Evolutionary conservation across 768 basidiomycete genomes (phyloP).

Genomic region (Trametes cingulata): DNA sequence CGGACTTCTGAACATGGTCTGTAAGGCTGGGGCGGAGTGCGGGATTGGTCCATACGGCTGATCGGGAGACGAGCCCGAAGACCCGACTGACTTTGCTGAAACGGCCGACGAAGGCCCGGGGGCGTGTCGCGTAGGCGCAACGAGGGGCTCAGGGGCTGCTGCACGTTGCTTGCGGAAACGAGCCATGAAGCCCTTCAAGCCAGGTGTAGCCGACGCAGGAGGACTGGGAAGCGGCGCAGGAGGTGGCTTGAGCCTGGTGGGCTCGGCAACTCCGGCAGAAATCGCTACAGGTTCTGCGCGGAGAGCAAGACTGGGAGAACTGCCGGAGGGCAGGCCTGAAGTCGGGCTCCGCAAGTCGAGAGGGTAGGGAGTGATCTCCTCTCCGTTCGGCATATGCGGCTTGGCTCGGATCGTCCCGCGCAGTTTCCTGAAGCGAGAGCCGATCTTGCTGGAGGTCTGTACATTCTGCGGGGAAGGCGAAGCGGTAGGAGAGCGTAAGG

Average conservation of each 20-base stretch:
- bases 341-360: constrained; percentile 43
- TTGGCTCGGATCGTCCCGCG: constrained; percentile 66
- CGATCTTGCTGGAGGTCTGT: constrained; percentile 47
- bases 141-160: constrained; percentile 18
- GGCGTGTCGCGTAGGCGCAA: not conserved
- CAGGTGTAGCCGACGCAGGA: constrained; percentile 72
- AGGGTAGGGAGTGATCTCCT: constrained; percentile 49
- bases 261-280: constrained; percentile 51
- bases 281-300: constrained; percentile 23
- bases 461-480: constrained; percentile 25
- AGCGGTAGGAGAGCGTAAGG: constrained; percentile 27
- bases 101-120: constrained; percentile 13
- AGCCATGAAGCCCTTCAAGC: constrained; percentile 79
- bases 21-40: constrained; percentile 29
- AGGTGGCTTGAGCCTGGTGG: constrained; percentile 53
- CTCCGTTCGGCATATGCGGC: constrained; percentile 46
- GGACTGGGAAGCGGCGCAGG: constrained; percentile 47
- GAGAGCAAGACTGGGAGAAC: constrained; percentile 36
- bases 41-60: constrained; percentile 14
- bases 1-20: constrained; percentile 23
- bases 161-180: constrained; percentile 56
- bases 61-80: constrained; percentile 7
- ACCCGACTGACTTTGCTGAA: constrained; percentile 16
- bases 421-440: constrained; percentile 72
- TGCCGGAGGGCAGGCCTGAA: constrained; percentile 35